A percentile compares a stretch with the other conserved stretches of the same genome.
Conservation (phyloP, 352 stramenopile species). For the Phytopythium boreale region DNA sequence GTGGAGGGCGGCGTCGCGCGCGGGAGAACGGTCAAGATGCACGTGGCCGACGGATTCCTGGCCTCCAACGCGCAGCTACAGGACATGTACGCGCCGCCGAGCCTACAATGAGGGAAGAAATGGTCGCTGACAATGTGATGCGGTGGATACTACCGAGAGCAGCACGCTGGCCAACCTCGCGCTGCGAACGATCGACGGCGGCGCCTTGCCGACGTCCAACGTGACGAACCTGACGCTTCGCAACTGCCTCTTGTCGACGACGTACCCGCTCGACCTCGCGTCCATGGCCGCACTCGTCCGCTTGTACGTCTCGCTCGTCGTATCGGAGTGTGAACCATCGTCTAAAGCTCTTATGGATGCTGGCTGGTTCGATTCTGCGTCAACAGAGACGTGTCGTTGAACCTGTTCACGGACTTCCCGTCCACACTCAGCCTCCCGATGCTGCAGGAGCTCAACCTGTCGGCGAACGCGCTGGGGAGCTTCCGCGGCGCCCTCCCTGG, state of each 20-base stretch:
- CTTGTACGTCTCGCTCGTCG: constrained; percentile 28
- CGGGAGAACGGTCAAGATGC: constrained; percentile 40
- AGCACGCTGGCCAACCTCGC: constrained; percentile 50
- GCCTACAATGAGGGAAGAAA: not conserved
- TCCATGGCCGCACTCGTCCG: constrained; percentile 41
- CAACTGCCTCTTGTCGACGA: constrained; percentile 52
- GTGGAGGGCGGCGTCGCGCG: constrained; percentile 32
- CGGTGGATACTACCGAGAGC: not conserved
- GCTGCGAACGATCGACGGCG: constrained; percentile 31
- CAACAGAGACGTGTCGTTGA: constrained; percentile 54
- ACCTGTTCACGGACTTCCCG: constrained; percentile 57
- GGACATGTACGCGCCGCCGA: constrained; percentile 26
- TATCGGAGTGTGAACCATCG: not conserved
- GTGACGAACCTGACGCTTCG: constrained; percentile 50
- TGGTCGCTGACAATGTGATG: constrained; percentile 2
- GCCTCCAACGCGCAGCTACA: constrained; percentile 28
- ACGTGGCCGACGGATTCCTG: constrained; percentile 33
- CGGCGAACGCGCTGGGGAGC: constrained; percentile 38
- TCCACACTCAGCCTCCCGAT: constrained; percentile 30
- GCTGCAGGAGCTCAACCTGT: constrained; percentile 50
- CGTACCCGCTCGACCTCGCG: constrained; percentile 44
- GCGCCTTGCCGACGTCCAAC: constrained; percentile 31
- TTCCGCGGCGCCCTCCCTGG: constrained; percentile 39
- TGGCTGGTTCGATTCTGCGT: not conserved
- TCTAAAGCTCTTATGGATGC: no score